These are phyloP conservation scores for Globisporangium cylindrosporum DNA, from an alignment of 352 stramenopile genomes.

Conservation along the genomic window DNA sequence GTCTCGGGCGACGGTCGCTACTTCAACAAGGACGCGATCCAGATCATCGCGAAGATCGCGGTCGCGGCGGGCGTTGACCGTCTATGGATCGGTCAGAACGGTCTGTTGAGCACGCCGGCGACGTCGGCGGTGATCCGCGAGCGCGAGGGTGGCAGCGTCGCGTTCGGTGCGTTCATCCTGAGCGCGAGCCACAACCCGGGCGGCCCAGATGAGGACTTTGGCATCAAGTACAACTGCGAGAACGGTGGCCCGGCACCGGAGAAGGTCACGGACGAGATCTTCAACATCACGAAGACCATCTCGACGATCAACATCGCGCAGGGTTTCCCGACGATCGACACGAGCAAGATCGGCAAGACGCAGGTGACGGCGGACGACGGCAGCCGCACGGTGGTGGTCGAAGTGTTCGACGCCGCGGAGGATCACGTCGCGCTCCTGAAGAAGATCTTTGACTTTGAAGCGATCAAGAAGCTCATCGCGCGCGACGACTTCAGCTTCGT, in stretches of 20 bases:
- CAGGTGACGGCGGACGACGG: conserved; percentile 80
- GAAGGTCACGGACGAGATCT: conserved; percentile 97
- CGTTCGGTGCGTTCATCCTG: conserved; percentile 96
- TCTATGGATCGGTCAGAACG: conserved; percentile 94
- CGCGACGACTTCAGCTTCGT: conserved; percentile 95
- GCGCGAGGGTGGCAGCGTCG: conserved; percentile 90
- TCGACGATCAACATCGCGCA: conserved; percentile 91
- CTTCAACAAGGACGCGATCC: conserved; percentile 93
- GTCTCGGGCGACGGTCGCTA: conserved; percentile 95
- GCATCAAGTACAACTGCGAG: conserved; percentile 99
- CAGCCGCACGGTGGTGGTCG: conserved; percentile 91
- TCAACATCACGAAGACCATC: conserved; percentile 94
- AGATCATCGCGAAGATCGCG: conserved; percentile 96
- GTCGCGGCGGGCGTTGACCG: conserved; percentile 95
- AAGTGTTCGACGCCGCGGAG: conserved; percentile 97
- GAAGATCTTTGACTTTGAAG: conserved; percentile 97
- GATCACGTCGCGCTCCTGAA: conserved; percentile 96
- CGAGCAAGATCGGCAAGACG: conserved; percentile 66
- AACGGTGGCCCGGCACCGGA: conserved; percentile 97
- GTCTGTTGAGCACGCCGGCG: conserved; percentile 96
- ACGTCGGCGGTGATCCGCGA: conserved; percentile 96
- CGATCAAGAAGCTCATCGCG: conserved; percentile 90
- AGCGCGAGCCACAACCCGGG: conserved; percentile 99
- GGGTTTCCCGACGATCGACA: conserved; percentile 80
- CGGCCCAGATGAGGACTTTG: conserved; percentile 98